These are phyloP conservation scores for Tribonema minus DNA, from an alignment of 108 stramenopile species.

Conservation along the genomic window DNA sequence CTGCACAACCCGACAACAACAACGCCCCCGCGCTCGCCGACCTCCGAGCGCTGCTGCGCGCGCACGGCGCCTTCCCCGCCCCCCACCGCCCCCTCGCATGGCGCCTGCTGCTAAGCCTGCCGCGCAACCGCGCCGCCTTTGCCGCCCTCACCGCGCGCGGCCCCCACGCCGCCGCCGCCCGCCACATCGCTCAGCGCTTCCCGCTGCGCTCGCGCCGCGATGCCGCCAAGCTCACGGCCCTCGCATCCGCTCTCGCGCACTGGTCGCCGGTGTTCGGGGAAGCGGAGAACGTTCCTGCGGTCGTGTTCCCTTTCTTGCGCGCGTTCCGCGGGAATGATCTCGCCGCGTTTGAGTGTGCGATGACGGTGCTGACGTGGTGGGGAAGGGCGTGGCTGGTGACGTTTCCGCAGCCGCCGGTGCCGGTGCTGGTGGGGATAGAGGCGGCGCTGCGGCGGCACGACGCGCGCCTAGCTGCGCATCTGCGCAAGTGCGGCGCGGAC, in stretches of 20 bases:
- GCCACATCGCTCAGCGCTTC: conserved; percentile 2
- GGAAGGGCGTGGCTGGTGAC: conserved; percentile 18
- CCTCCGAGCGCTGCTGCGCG: conserved; percentile 1
- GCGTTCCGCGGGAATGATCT: neutral
- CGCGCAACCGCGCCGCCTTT: conserved; percentile 26
- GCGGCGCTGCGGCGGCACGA: conserved; percentile 19
- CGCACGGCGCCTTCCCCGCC: conserved; percentile 20
- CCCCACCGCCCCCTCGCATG: conserved; percentile 23
- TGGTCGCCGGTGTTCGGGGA: conserved; percentile 43
- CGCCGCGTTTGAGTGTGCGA: neutral
- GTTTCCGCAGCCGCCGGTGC: conserved; percentile 45
- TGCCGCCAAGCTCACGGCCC: conserved; percentile 3
- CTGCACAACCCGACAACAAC: too few species aligned
- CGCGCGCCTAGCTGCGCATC: conserved; percentile 24
- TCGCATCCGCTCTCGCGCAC: conserved; percentile 34
- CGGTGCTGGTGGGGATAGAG: conserved; percentile 33
- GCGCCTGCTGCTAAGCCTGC: conserved; percentile 33
- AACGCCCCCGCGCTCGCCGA: too few species aligned
- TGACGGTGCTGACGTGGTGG: conserved; percentile 40
- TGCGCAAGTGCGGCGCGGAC: neutral
- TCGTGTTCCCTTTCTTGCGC: neutral
- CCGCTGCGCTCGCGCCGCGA: conserved; percentile 19
- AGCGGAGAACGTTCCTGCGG: neutral
- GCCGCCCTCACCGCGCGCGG: conserved; percentile 11
- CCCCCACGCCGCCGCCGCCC: conserved; percentile 5